Percentiles rank a stretch among this genome's conserved stretches.
phyloP scores from a whole-genome alignment of 2,329 filamentous ascomycete species.

The Xylariomycetidae sp. region DNA sequence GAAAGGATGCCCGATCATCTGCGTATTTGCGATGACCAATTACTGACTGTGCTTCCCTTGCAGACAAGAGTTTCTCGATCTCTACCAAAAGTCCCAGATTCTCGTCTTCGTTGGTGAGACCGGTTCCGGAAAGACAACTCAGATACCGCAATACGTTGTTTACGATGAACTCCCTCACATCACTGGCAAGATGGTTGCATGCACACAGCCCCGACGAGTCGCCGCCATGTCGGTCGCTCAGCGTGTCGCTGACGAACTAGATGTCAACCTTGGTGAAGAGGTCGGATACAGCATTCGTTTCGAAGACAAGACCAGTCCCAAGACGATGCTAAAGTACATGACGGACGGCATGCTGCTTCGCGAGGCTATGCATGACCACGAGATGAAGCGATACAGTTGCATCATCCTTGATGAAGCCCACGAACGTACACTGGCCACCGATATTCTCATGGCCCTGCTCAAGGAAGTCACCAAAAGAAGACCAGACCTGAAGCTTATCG shows the following conservation, averaged over 20 bases:
- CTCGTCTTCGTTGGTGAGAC: slow-evolving; percentile 98
- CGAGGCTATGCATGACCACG: slow-evolving; percentile 93
- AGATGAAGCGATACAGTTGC: slow-evolving; percentile 87
- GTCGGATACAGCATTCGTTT: slow-evolving; percentile 99
- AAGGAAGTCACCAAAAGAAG: slow-evolving; percentile 83
- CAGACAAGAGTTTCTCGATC: slow-evolving; percentile 84
- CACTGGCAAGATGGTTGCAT: slow-evolving; percentile 85
- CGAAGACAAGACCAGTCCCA: slow-evolving; percentile 85
- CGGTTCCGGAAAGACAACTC: slow-evolving; percentile 97
- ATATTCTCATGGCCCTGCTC: slow-evolving; percentile 93
- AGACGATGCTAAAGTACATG: slow-evolving; percentile 98
- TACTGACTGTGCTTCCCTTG: slow-evolving; percentile 4
- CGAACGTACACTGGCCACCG: slow-evolving; percentile 93
- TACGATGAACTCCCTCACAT: slow-evolving; percentile 92
- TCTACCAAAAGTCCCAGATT: slow-evolving; percentile 92
- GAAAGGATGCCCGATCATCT: too few relatives aligned
- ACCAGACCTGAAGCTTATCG: slow-evolving; percentile 92
- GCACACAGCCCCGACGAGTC: slow-evolving; percentile 95
- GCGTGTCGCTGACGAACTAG: slow-evolving; percentile 95
- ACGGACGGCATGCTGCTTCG: slow-evolving; percentile 97
- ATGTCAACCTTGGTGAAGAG: slow-evolving; percentile 86
- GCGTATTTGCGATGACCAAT: too few relatives aligned
- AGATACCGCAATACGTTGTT: slow-evolving; percentile 97
- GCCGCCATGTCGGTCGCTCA: slow-evolving; percentile 98
- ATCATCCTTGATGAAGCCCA: slow-evolving; percentile 99